These are phyloP conservation scores for Leptodermis oblonga DNA, from an alignment of 257 asterid species.

Conservation along the genomic window DNA sequence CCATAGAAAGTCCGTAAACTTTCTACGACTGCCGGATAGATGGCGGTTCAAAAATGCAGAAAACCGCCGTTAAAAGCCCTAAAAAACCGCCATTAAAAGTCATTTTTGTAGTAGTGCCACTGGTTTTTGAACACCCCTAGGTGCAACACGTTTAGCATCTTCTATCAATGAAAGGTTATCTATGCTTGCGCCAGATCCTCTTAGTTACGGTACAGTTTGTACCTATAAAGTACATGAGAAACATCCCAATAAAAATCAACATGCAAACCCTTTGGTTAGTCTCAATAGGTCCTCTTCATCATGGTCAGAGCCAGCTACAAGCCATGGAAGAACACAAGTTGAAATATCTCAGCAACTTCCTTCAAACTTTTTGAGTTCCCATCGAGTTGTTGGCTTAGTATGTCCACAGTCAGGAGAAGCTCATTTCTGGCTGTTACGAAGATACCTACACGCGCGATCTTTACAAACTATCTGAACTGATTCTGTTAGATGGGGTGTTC, in stretches of 20 bases:
- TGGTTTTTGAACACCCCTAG: too few relatives aligned
- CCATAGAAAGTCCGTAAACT: too few relatives aligned
- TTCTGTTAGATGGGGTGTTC: slow-evolving; percentile 25
- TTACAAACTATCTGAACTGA: slow-evolving; percentile 7
- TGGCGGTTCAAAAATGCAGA: too few relatives aligned
- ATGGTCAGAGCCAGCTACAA: slow-evolving; percentile 10
- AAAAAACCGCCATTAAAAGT: too few relatives aligned
- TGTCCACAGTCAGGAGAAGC: slow-evolving; percentile 12
- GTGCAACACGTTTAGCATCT: neutral
- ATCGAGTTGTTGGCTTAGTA: slow-evolving; percentile 14
- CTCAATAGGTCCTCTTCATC: slow-evolving; percentile 33
- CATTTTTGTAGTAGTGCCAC: too few relatives aligned
- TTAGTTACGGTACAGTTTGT: slow-evolving; percentile 16
- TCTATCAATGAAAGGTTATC: neutral
- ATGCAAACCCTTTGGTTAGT: slow-evolving; percentile 27
- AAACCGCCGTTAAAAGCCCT: too few relatives aligned
- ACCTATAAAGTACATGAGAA: slow-evolving; percentile 28
- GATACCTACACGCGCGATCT: slow-evolving; percentile 1
- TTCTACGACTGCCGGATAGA: too few relatives aligned
- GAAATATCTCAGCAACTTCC: slow-evolving; percentile 26
- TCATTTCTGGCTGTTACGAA: slow-evolving; percentile 19
- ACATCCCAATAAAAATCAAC: slow-evolving; percentile 21
- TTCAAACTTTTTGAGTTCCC: slow-evolving; percentile 15
- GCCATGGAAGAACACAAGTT: slow-evolving; percentile 28
- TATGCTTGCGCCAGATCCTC: neutral